phyloP scores from a whole-genome alignment of 2,329 filamentous ascomycete species.

The Pseudogymnoascus sp. region DNA sequence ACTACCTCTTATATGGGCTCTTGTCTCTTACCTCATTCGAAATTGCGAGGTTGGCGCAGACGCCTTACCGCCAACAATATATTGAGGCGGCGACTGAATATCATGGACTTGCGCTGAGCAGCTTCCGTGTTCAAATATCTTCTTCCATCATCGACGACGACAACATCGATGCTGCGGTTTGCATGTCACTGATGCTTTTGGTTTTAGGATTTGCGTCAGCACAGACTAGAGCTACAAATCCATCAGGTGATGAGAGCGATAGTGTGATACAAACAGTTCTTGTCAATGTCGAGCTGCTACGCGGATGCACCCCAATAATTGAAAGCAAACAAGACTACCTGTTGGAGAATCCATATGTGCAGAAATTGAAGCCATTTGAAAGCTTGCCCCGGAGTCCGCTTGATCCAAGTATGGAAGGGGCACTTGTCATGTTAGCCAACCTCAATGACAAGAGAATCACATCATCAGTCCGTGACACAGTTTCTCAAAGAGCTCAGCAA shows the following conservation, averaged over 20 bases:
- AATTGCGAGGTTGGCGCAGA: slow-evolving; percentile 7
- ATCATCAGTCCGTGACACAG: not conserved
- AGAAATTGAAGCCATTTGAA: slow-evolving; percentile 14
- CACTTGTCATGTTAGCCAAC: slow-evolving; percentile 11
- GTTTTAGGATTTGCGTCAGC: slow-evolving; percentile 17
- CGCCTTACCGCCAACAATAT: slow-evolving; percentile 10
- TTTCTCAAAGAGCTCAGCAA: slow-evolving; percentile 9
- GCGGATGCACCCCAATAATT: slow-evolving; percentile 13
- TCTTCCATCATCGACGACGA: slow-evolving; percentile 2
- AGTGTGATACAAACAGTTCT: slow-evolving; percentile 16
- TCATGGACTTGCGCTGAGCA: slow-evolving; percentile 13
- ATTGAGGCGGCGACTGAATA: slow-evolving; percentile 15
- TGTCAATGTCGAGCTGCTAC: slow-evolving; percentile 16
- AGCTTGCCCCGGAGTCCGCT: slow-evolving; percentile 12
- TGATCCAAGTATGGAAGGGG: slow-evolving; percentile 5
- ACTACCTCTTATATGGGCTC: slow-evolving; percentile 17
- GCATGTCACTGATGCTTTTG: slow-evolving; percentile 18
- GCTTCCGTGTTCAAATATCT: slow-evolving; percentile 15
- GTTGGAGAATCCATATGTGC: slow-evolving; percentile 15
- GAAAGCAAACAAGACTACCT: slow-evolving; percentile 14
- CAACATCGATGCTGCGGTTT: slow-evolving; percentile 14
- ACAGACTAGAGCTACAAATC: slow-evolving; percentile 7
- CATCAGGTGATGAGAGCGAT: not conserved
- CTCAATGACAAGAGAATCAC: slow-evolving; percentile 15
- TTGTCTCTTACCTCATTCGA: slow-evolving; percentile 18